phyloP scores from a whole-genome alignment of 495 filamentous ascomycete species.

The Penicillium maclennaniae region DNA sequence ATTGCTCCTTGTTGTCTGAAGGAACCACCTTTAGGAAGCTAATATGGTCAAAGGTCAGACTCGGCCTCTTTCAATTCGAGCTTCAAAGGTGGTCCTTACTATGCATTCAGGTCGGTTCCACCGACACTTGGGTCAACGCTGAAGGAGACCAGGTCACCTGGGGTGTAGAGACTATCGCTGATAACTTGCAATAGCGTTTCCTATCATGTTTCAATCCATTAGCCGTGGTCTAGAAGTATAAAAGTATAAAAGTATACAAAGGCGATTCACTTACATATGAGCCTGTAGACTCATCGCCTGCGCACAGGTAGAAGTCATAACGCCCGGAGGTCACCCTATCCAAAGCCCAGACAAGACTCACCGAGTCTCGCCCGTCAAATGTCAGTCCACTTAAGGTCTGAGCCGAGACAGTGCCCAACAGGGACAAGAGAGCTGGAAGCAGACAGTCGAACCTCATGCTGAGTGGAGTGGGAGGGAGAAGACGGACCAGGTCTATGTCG shows the following conservation, averaged over 20 bases:
- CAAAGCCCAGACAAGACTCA: conserved; percentile 32
- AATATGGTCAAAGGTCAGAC: conserved; percentile 2
- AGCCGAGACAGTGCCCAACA: conserved; percentile 46
- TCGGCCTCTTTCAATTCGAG: neutral
- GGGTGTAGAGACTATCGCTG: conserved; percentile 38
- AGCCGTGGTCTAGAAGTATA: neutral
- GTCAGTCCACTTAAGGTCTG: conserved; percentile 53
- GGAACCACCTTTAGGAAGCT: conserved; percentile 67
- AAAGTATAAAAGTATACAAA: neutral
- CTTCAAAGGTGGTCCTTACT: conserved; percentile 41
- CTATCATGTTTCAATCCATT: conserved; percentile 21
- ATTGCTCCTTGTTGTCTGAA: conserved; percentile 38
- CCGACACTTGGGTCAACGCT: conserved; percentile 46
- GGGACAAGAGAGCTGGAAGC: conserved; percentile 37
- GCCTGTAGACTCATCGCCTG: conserved; percentile 54
- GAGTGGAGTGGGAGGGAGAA: conserved; percentile 8
- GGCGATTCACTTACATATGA: conserved; percentile 32
- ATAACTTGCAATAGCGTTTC: conserved; percentile 42
- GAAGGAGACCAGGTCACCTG: conserved; percentile 50
- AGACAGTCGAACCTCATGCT: conserved; percentile 35
- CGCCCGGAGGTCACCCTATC: conserved; percentile 41
- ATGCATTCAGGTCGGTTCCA: conserved; percentile 54
- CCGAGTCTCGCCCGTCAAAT: conserved; percentile 44
- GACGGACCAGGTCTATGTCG: conserved; percentile 2
- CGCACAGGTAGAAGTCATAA: conserved; percentile 61